Conservation (phyloP, 306 rosid genomes). For the Trichosanthes cucumerina region DNA sequence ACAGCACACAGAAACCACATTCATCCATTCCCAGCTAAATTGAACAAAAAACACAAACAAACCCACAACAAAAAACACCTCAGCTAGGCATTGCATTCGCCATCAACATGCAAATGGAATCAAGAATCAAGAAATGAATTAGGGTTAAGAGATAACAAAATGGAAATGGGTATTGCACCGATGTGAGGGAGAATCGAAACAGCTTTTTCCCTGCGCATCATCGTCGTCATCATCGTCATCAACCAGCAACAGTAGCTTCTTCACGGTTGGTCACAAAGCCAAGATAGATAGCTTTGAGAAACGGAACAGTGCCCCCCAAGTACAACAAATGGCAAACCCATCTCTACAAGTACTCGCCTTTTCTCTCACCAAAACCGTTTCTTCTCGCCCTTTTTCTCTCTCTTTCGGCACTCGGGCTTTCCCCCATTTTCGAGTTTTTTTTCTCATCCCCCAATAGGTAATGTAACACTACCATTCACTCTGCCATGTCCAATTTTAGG, state of each 20-base stretch:
- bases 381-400: constrained; percentile 15
- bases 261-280: constrained; percentile 1
- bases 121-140: constrained; percentile 5
- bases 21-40: neutral
- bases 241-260: neutral
- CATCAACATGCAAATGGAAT: constrained; percentile 14
- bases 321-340: constrained; percentile 24
- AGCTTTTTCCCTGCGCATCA: constrained; percentile 12
- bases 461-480: constrained; percentile 26
- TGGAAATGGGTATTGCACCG: constrained; percentile 3
- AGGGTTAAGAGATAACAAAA: constrained; percentile 15
- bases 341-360: constrained; percentile 9
- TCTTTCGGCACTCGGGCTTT: constrained; percentile 19
- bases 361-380: constrained; percentile 8
- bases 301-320: constrained; percentile 25
- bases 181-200: neutral
- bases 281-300: constrained; percentile 20
- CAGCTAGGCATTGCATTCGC: constrained; percentile 2
- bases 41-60: neutral
- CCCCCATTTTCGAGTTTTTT: constrained; percentile 35
- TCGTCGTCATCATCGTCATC: neutral
- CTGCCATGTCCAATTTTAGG: constrained; percentile 31
- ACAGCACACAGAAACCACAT: neutral
- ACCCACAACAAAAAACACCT: constrained; percentile 10
- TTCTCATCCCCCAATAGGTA: constrained; percentile 9